Evolutionary conservation across 805 yeast genomes (phyloP), one percentile per base, ranked within the genome.

Genomic region (Lachancea waltii): DNA sequence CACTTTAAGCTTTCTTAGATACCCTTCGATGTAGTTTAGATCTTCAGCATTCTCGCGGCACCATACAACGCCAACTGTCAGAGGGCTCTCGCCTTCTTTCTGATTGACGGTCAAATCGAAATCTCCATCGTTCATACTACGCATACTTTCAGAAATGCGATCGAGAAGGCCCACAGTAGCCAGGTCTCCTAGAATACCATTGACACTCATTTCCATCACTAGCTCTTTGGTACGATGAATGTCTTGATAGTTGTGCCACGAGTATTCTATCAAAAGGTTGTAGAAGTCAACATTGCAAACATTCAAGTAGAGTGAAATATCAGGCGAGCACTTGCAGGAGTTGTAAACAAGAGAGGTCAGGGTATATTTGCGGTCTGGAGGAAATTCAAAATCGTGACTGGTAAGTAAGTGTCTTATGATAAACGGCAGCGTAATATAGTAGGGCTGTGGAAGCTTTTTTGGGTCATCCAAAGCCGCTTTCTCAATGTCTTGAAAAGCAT

Each of bases 111-210:
- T 9, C 9, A 44, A 50, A 18, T 51, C 50, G 9, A 48, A 36
- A 6, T 54, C 39, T 18, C 48, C 56, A 27, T 58, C 62, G 17
- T 48, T 49, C 22, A 54, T 44, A 19, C 40, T 35, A 26, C 48
- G 42, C 20, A 53, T 37, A 19, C 27, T 20, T 7, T 27, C 20
- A n/a, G 46, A 39, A 6, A 56, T 47, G 13, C 41, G 36, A 14
- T 49, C 53, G 3, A 59, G 38, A 6, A 53, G 33, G 25, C 49
- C 56, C 1, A 57, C 44, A 3, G 64, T 58, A n/a, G 45, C 30
- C 10, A 54, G 35, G 36, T 59, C 59, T 3, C 62, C 64, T 18
- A 44, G 40, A 5, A 58, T 50, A 22, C 64, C 64, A 23, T 58
- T 56, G n/a, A 47, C 49, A 17, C 45, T 49, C 63, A 59, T 56